Evolutionary conservation across 805 yeast species (phyloP), one percentile per base, ranked within the genome.

Genomic region (Lipomyces yamanashiensis): DNA sequence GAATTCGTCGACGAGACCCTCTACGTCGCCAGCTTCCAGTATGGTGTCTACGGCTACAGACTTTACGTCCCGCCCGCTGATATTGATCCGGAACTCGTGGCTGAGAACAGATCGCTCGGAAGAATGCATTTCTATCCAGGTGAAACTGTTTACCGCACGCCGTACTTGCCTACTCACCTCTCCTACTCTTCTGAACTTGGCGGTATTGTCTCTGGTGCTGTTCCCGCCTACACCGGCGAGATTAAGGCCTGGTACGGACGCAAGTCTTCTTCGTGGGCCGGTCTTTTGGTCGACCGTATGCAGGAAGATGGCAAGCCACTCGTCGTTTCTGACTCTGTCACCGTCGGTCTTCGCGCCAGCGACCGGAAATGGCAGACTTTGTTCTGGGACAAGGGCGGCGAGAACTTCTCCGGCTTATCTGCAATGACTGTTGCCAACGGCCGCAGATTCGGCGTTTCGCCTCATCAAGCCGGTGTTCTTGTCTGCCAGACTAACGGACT

Each of bases 101-200:
- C 62, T 6, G 58, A 37, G 41, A 66, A 66, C 61, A 49, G 36
- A 45, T 39, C 57, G 43, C 59, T 66, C 9, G 68, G 68, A 12
- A 44, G 58, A 7, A 63, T 66, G 69, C 69, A 62, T 43, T 66
- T 66, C 54, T 64, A 61, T 40, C 69, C 69, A 19, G 68, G 68
- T 39, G 69, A 66, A 52, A 51, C n/a, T 3, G 47, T 63, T 7
- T 64, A 54, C 62, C 53, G 69, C 12, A 64, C 65, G 17, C 69
- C 69, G 17, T 66, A 66, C 39, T 55, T 66, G 33, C 69, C 69
- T 9, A 21, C 61, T 2, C 64, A 62, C 19, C 51, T 64, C 17
- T 48, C 69, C 28, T 66, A 66, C 62, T 66, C 69, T 15, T 15
- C 19, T 2, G 69, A 66, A 60, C 62, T 66, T 7, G 67, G 54